A percentile compares a stretch with the other conserved stretches of the same genome.
Conservation (phyloP, 164 flowering plant species). For the Cinnamomum chago region DNA sequence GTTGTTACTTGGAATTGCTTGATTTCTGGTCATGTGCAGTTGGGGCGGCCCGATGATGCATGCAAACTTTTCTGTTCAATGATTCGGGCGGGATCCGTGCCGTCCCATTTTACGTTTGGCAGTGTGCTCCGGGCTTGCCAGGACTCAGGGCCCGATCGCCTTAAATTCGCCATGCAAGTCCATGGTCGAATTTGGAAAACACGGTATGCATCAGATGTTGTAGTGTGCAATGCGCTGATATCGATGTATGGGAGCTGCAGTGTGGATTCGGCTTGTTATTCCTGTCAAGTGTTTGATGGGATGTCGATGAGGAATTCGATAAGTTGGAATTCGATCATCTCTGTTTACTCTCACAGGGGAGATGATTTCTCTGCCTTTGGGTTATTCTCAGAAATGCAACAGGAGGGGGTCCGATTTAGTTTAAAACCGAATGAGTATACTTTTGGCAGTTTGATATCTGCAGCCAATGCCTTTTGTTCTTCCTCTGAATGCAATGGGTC, state of each 20-base stretch:
- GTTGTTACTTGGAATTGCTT: constrained; percentile 71
- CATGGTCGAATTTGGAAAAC: constrained; percentile 61
- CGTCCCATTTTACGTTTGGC: constrained; percentile 56
- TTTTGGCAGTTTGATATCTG: constrained; percentile 68
- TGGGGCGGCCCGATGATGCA: constrained; percentile 45
- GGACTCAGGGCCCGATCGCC: constrained; percentile 29
- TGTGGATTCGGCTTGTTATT: constrained; percentile 26
- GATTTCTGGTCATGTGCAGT: constrained; percentile 59
- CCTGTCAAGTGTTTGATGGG: constrained; percentile 56
- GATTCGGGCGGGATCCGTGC: constrained; percentile 43
- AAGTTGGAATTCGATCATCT: constrained; percentile 82
- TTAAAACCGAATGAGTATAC: constrained; percentile 69
- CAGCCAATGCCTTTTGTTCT: constrained; percentile 27
- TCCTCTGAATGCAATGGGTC: constrained; percentile 18
- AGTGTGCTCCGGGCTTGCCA: constrained; percentile 75
- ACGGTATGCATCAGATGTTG: constrained; percentile 31
- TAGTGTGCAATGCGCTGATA: constrained; percentile 63
- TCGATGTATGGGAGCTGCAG: constrained; percentile 65
- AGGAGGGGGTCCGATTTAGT: constrained; percentile 24
- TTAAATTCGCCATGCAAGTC: constrained; percentile 56
- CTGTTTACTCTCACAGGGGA: constrained; percentile 61
- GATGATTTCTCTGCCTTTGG: constrained; percentile 47
- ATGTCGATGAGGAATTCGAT: constrained; percentile 43
- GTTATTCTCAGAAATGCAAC: constrained; percentile 58
- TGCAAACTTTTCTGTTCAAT: constrained; percentile 42